A percentile compares a stretch with the other conserved stretches of the same genome.
Evolutionary conservation across 2,329 filamentous ascomycete genomes (phyloP).

Genomic region (Hypoxylon sp.): DNA sequence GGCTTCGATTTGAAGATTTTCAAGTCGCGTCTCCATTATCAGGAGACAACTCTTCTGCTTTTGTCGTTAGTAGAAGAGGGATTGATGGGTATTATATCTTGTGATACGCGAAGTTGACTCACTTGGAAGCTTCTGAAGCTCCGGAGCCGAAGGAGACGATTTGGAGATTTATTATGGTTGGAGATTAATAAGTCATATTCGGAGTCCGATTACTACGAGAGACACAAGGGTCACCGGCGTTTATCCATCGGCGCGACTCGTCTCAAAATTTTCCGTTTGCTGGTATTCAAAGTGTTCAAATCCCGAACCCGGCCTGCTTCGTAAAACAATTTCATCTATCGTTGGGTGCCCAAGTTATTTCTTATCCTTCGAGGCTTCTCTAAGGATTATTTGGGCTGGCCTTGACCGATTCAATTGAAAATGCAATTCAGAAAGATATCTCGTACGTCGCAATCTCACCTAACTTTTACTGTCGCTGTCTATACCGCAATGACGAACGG

Average conservation of each 20-base stretch:
- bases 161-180: slow-evolving; percentile 10
- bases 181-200: slow-evolving; percentile 12
- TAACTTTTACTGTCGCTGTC: slow-evolving; percentile 12
- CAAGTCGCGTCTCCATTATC: neutral
- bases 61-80: too few species aligned
- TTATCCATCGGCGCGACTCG: slow-evolving; percentile 13
- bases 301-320: slow-evolving; percentile 12
- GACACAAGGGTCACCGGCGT: slow-evolving; percentile 14
- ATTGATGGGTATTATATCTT: neutral
- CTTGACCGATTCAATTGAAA: slow-evolving; percentile 13
- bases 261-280: slow-evolving; percentile 15
- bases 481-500: slow-evolving; percentile 1
- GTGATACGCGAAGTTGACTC: neutral
- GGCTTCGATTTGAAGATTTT: slow-evolving; percentile 19
- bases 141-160: slow-evolving; percentile 12
- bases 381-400: neutral
- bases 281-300: too few species aligned
- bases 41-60: too few species aligned
- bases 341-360: slow-evolving; percentile 16
- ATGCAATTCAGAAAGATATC: slow-evolving; percentile 29
- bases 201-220: slow-evolving; percentile 11
- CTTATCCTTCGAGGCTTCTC: neutral
- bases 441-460: slow-evolving; percentile 22
- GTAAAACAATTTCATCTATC: slow-evolving; percentile 1
- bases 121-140: neutral